Evolutionary conservation across 75 land plant species (phyloP).

Genomic region (Gnetum montanum): DNA sequence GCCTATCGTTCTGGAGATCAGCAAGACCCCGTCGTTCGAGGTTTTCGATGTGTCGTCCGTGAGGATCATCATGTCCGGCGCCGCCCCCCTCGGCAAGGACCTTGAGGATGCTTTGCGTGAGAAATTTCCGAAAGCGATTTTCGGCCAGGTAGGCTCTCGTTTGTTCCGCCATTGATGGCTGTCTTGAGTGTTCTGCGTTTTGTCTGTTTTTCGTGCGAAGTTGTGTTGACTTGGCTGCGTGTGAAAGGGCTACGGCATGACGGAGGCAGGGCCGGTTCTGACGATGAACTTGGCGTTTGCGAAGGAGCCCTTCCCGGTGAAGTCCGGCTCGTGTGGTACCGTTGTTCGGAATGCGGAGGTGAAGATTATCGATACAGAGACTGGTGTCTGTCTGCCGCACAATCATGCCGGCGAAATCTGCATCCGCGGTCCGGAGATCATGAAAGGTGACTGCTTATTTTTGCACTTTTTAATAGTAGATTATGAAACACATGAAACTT

Average conservation of each 20-base stretch:
- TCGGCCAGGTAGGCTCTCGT: conserved; percentile 95
- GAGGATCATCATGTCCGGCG: conserved; percentile 55
- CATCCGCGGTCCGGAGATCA: conserved; percentile 62
- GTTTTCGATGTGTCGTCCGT: conserved; percentile 55
- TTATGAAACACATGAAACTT: no score
- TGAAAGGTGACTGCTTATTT: conserved; percentile 55
- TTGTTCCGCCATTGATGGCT: background rate
- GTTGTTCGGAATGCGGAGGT: conserved; percentile 68
- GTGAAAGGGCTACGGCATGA: conserved; percentile 97
- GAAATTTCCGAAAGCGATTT: conserved; percentile 46
- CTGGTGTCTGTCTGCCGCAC: conserved; percentile 46
- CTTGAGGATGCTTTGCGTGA: conserved; percentile 47
- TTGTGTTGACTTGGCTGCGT: no score
- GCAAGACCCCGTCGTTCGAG: conserved; percentile 39
- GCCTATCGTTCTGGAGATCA: conserved; percentile 57
- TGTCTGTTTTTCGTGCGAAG: no score
- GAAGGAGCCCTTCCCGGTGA: conserved; percentile 42
- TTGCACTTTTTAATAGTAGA: no score
- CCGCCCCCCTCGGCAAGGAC: conserved; percentile 76
- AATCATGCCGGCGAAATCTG: conserved; percentile 77
- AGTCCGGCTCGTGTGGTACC: conserved; percentile 70
- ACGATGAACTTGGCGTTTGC: conserved; percentile 65
- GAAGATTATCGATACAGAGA: conserved; percentile 60
- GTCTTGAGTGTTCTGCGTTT: background rate
- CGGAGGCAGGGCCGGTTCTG: conserved; percentile 74